Percentiles rank a stretch among this genome's conserved stretches.
phyloP scores from a whole-genome alignment of 2,329 filamentous ascomycete species.

The Plenodomus tracheiphilus region DNA sequence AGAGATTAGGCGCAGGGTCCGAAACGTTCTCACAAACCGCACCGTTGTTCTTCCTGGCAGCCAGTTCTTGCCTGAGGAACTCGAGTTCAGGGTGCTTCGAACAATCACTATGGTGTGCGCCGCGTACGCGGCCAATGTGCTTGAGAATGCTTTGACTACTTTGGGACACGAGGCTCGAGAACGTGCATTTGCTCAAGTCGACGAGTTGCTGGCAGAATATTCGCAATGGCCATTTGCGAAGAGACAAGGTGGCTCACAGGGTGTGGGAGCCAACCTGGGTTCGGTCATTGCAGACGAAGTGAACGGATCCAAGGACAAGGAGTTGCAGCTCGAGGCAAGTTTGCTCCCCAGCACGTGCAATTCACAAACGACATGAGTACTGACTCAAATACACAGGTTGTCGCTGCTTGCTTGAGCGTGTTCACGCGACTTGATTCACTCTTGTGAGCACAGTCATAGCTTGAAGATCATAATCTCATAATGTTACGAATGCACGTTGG shows the following conservation, averaged over 20 bases:
- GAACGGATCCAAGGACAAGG: conserved; percentile 84
- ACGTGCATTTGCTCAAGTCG: conserved; percentile 93
- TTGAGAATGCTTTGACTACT: conserved; percentile 95
- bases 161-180: conserved; percentile 93
- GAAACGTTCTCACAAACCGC: conserved; percentile 88
- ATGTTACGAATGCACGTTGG: conserved; percentile 2
- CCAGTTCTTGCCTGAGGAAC: conserved; percentile 89
- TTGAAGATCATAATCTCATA: neutral
- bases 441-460: conserved; percentile 59
- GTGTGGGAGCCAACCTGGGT: conserved; percentile 89
- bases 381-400: conserved; percentile 58
- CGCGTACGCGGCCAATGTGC: conserved; percentile 94
- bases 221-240: conserved; percentile 96
- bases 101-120: conserved; percentile 97
- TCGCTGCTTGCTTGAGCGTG: conserved; percentile 93
- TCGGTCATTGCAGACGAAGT: conserved; percentile 87
- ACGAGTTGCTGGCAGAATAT: conserved; percentile 93
- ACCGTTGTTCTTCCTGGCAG: conserved; percentile 86
- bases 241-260: conserved; percentile 73
- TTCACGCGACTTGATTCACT: conserved; percentile 97
- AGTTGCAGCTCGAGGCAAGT: conserved; percentile 89
- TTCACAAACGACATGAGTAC: conserved; percentile 6
- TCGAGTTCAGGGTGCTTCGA: conserved; percentile 90
- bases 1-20: conserved; percentile 89
- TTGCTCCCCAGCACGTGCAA: conserved; percentile 5